Evolutionary conservation across 139 green algal species (phyloP).

Genomic region (Closterium sp.): DNA sequence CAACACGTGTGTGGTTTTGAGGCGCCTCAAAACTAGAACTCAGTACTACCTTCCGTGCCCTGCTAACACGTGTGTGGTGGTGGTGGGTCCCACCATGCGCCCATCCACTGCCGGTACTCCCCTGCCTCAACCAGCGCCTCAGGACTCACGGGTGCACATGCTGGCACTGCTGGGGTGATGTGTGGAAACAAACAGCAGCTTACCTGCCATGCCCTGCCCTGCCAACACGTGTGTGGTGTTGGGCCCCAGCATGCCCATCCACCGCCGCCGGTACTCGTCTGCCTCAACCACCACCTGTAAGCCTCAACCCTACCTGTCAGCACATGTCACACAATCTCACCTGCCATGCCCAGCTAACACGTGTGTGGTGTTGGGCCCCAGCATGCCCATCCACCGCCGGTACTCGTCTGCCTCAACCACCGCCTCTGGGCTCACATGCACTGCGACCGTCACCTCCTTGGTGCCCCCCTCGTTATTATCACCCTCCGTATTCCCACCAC

Average conservation of each 20-base stretch:
- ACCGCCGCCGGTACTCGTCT: too few relatives aligned
- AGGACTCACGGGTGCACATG: too few relatives aligned
- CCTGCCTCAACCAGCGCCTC: too few relatives aligned
- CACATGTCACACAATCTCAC: too few relatives aligned
- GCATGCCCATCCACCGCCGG: slow-evolving; percentile 33
- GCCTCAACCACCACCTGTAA: too few relatives aligned
- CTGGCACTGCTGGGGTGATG: too few relatives aligned
- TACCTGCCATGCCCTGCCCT: too few relatives aligned
- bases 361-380: background rate
- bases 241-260: background rate
- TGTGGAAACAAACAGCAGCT: too few relatives aligned
- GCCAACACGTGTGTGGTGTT: background rate
- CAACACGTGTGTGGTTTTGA: slow-evolving; percentile 55
- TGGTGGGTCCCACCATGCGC: background rate
- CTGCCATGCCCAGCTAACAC: too few relatives aligned
- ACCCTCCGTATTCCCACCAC: background rate
- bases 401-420: slow-evolving; percentile 58
- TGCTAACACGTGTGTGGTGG: background rate
- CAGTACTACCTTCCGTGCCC: slow-evolving; percentile 44
- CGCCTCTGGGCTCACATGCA: slow-evolving; percentile 64
- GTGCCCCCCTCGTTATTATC: background rate
- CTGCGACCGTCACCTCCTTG: slow-evolving; percentile 54
- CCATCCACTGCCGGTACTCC: too few relatives aligned
- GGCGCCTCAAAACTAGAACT: too few relatives aligned
- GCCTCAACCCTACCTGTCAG: too few relatives aligned